Evolutionary conservation across 495 filamentous ascomycete genomes (phyloP), one percentile per base, ranked within the genome.

Genomic region (Penicillium riverlandense): DNA sequence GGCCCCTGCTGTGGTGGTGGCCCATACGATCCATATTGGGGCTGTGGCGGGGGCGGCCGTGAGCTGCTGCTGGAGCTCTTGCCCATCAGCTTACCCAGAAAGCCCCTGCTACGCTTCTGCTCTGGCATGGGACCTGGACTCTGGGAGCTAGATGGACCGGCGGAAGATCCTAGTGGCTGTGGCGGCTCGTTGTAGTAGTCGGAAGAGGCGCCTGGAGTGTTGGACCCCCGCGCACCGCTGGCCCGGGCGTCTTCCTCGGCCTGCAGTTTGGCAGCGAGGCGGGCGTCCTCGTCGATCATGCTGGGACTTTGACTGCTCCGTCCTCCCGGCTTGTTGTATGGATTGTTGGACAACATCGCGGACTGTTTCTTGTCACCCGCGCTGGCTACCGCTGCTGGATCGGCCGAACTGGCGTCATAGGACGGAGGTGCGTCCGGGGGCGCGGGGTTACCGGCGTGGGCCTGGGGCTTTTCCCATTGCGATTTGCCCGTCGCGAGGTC

Each of bases 401-500:
- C 57, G 5, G 50, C 50, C 11, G 64, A 48, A 45, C 68, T 67
- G 2, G 68, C 58, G 28, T 68, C 56, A 65, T 92, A 90, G 38
- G 76, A 71, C 3, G 86, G 87, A 0, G 78, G 69, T 15, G 69
- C 78, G 28, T 64, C 57, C 7, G 81, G 73, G 10, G 70, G 50
- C 4, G 77, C 70, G 29, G 47, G 55, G 39, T 55, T 50, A 28
- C 70, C 61, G 15, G 78, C 71, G 12, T 84, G 77, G 40, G 71
- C 66, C 33, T 79, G 82, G 22, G 89, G 89, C 37, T 69, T 77
- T 4, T 92, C 85, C 88, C 89, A 96, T 76, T 88, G 84, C 5
- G 90, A 94, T 53, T 80, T 76, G 52, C 88, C 89, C 50, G 88
- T 95, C 59, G 80, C 79, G 45, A 82, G 80, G 65, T 96, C 88